These are phyloP conservation scores for Amborella trichopoda DNA, from an alignment of 164 flowering plant species.

Conservation along the genomic window DNA sequence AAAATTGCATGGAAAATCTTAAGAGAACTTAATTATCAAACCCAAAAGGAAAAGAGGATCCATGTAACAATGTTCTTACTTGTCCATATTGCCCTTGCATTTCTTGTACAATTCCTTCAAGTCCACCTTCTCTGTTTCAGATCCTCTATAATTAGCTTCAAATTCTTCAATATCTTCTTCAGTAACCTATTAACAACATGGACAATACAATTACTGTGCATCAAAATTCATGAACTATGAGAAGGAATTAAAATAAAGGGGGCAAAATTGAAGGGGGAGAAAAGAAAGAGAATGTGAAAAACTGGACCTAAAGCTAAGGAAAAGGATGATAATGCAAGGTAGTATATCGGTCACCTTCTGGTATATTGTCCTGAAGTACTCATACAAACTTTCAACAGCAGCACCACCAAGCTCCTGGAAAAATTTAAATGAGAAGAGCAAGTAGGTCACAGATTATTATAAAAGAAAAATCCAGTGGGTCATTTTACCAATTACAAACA, in stretches of 20 bases:
- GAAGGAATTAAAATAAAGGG: not conserved
- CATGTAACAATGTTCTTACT: conserved; percentile 21
- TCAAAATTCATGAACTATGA: no score
- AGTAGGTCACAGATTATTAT: not conserved
- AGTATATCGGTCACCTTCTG: conserved; percentile 83
- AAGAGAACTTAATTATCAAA: not conserved
- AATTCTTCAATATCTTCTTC: conserved; percentile 93
- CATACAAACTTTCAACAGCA: conserved; percentile 42
- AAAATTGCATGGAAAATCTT: not conserved
- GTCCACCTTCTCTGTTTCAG: conserved; percentile 79
- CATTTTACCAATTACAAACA: not conserved
- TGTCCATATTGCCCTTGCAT: conserved; percentile 86
- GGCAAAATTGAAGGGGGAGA: not conserved
- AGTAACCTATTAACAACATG: conserved; percentile 43
- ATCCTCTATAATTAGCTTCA: conserved; percentile 92
- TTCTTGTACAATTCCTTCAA: conserved; percentile 60
- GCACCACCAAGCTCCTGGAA: conserved; percentile 89
- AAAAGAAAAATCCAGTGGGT: no score
- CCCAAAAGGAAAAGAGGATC: no score
- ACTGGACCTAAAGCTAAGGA: not conserved
- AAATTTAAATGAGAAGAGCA: not conserved
- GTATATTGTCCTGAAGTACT: conserved; percentile 65
- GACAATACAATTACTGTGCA: no score
- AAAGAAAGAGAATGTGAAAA: not conserved
- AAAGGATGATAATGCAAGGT: not conserved